Conservation (phyloP, 805 yeast genomes). For the Suhomyces pyralidae region DNA sequence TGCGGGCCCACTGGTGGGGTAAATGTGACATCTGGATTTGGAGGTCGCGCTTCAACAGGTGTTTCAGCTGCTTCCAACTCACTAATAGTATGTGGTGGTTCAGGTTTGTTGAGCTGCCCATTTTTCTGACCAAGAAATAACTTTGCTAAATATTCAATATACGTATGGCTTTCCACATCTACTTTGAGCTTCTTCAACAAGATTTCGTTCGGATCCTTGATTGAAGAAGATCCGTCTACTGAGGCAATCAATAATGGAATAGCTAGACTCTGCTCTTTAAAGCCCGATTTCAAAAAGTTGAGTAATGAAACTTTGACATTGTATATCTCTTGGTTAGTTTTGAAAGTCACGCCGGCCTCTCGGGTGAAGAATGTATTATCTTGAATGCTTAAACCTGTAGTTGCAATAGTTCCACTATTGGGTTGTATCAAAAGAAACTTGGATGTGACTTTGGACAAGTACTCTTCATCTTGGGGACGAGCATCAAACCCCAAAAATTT, state of each 20-base stretch:
- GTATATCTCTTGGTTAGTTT: slow-evolving; percentile 42
- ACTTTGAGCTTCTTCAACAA: slow-evolving; percentile 47
- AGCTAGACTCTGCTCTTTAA: slow-evolving; percentile 34
- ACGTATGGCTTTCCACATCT: slow-evolving; percentile 48
- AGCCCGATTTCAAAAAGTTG: slow-evolving; percentile 42
- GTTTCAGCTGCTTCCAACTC: not conserved
- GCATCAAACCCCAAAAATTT: slow-evolving; percentile 35
- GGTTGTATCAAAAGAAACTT: slow-evolving; percentile 60
- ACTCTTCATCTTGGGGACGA: slow-evolving; percentile 39
- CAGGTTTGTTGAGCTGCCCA: not conserved
- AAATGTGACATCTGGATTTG: not conserved
- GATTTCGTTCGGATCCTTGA: slow-evolving; percentile 55
- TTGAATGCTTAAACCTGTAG: slow-evolving; percentile 61
- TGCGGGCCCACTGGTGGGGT: slow-evolving; percentile 51
- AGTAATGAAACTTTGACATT: slow-evolving; percentile 24
- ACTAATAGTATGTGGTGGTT: not conserved
- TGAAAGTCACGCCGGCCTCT: slow-evolving; percentile 63
- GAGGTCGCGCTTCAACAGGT: slow-evolving; percentile 17
- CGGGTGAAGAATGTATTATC: slow-evolving; percentile 64
- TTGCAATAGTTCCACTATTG: slow-evolving; percentile 24
- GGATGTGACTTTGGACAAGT: slow-evolving; percentile 46
- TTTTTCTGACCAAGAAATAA: slow-evolving; percentile 48
- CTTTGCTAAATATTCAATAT: slow-evolving; percentile 43
- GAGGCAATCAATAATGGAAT: slow-evolving; percentile 62
- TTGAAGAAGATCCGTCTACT: slow-evolving; percentile 53